Evolutionary conservation across 495 filamentous ascomycete species (phyloP).

Genomic region (Haplographium delicatum): DNA sequence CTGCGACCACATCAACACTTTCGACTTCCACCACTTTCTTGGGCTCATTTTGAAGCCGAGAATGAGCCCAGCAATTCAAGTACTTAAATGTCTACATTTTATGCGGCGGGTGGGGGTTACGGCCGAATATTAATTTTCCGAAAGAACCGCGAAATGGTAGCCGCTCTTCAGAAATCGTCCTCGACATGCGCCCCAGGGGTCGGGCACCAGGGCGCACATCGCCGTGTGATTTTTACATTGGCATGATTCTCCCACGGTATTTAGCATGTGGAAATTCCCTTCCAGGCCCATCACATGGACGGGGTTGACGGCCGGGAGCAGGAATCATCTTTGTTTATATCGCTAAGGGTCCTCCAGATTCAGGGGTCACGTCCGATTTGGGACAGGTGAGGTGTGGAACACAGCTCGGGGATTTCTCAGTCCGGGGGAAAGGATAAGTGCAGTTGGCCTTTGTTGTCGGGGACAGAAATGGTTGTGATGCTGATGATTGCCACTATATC

Average conservation of each 20-base stretch:
- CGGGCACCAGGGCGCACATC: no score
- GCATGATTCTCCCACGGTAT: neutral
- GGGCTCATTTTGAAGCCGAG: conserved; percentile 21
- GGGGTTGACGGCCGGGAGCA: neutral
- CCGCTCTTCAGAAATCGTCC: conserved; percentile 9
- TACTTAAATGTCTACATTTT: conserved; percentile 19
- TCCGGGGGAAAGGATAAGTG: no score
- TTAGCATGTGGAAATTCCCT: neutral
- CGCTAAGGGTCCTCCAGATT: conserved; percentile 1
- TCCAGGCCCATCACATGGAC: neutral
- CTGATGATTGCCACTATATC: no score
- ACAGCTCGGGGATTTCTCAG: neutral
- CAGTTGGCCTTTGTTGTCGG: no score
- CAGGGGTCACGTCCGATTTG: neutral
- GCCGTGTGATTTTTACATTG: neutral
- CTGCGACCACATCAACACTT: neutral
- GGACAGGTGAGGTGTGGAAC: neutral
- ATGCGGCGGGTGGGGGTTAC: neutral
- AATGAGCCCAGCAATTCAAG: conserved; percentile 16
- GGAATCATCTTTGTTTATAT: conserved; percentile 2
- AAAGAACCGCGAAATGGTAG: conserved; percentile 5
- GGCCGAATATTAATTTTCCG: neutral
- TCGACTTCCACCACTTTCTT: conserved; percentile 18
- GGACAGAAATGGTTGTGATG: no score
- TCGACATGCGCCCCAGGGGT: conserved; percentile 6